Conservation (phyloP, 768 basidiomycete genomes). For the Floccularia luteovirens region DNA sequence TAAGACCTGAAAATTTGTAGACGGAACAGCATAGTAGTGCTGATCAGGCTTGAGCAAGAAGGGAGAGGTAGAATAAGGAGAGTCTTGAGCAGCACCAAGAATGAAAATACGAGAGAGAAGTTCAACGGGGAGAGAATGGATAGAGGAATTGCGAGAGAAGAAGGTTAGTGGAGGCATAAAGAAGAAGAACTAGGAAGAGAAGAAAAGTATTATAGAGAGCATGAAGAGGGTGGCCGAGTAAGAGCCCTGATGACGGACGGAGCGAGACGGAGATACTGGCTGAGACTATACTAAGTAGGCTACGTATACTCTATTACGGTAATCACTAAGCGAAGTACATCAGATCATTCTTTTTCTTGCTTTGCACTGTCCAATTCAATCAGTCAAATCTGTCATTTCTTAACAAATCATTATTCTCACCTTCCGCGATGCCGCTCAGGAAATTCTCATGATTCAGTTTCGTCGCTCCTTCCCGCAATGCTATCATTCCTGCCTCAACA, state of each 20-base stretch:
- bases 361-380: constrained; percentile 65
- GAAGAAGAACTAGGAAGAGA: not conserved
- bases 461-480: constrained; percentile 85
- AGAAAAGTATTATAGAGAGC: too few species aligned
- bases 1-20: constrained; percentile 42
- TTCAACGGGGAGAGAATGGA: constrained; percentile 50
- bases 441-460: constrained; percentile 93
- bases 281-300: too few species aligned
- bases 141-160: constrained; percentile 16
- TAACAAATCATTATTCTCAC: constrained; percentile 27
- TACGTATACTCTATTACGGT: too few species aligned
- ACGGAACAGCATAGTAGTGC: constrained; percentile 28
- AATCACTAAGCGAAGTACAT: constrained; percentile 84
- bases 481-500: constrained; percentile 99
- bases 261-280: too few species aligned
- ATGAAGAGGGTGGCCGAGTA: constrained; percentile 6
- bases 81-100: constrained; percentile 38
- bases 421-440: constrained; percentile 85
- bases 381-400: constrained; percentile 11
- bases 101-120: constrained; percentile 50
- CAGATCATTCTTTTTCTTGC: constrained; percentile 99
- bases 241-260: too few species aligned
- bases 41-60: constrained; percentile 43
- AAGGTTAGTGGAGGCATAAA: constrained; percentile 10
- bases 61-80: constrained; percentile 36